These are phyloP conservation scores for Byssoonygena ceratinophila DNA, from an alignment of 2,329 filamentous ascomycete species.

Conservation along the genomic window DNA sequence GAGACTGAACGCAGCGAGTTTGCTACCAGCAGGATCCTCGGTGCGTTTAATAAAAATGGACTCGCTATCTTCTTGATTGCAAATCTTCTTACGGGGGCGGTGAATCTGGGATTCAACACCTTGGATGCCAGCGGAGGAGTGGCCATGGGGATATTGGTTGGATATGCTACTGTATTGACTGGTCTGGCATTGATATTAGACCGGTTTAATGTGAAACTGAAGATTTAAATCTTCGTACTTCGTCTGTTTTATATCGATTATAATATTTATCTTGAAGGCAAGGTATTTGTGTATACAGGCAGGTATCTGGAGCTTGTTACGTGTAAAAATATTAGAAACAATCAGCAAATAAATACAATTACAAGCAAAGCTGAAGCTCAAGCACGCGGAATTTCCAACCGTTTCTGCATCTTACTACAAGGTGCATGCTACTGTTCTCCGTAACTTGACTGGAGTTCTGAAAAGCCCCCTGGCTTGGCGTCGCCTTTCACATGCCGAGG, in stretches of 20 bases:
- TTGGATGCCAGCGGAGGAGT: conserved; percentile 54
- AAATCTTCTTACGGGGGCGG: conserved; percentile 76
- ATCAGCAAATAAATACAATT: no score
- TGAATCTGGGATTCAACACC: conserved; percentile 80
- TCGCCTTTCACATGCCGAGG: not conserved
- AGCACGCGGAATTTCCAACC: no score
- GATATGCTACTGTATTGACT: conserved; percentile 59
- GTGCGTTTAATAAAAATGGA: conserved; percentile 80
- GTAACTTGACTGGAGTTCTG: no score
- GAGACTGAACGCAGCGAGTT: conserved; percentile 55
- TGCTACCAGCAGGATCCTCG: conserved; percentile 70
- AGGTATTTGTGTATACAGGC: no score
- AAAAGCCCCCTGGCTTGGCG: not conserved
- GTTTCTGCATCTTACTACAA: no score
- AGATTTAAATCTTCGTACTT: conserved; percentile 15
- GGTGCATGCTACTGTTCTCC: no score
- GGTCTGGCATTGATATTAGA: conserved; percentile 47
- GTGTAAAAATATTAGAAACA: no score
- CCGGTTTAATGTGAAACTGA: conserved; percentile 27
- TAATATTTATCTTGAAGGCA: no score
- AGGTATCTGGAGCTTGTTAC: no score
- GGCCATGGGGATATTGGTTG: conserved; percentile 64
- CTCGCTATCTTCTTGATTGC: conserved; percentile 74
- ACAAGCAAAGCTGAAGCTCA: no score
- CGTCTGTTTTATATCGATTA: not conserved